phyloP scores from a whole-genome alignment of 768 basidiomycete genomes.

The Xerocomellus amylosporus region DNA sequence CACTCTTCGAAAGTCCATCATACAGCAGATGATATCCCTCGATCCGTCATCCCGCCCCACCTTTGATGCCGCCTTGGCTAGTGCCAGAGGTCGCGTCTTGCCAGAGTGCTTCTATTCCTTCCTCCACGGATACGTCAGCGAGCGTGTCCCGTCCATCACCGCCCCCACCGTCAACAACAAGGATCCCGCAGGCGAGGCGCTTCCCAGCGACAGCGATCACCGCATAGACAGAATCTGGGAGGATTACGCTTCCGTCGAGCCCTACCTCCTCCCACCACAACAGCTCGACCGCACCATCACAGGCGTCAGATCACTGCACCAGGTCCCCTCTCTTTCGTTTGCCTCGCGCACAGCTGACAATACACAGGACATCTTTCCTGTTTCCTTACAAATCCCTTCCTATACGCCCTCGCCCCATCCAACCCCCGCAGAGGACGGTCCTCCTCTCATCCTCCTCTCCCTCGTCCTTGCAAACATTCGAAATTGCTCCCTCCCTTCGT shows the following conservation, averaged over 20 bases:
- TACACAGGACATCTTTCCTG: constrained; percentile 70
- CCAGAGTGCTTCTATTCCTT: constrained; percentile 95
- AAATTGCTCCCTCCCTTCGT: constrained; percentile 81
- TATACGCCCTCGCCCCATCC: constrained; percentile 37
- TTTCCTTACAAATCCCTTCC: constrained; percentile 68
- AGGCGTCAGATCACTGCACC: too few relatives aligned
- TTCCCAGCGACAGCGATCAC: constrained; percentile 75
- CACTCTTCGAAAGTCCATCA: constrained; percentile 58
- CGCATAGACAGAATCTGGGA: constrained; percentile 81
- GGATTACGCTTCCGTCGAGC: constrained; percentile 81
- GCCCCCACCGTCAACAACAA: constrained; percentile 28
- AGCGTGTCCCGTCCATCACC: constrained; percentile 47
- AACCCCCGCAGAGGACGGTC: constrained; percentile 75
- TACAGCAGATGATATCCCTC: constrained; percentile 86
- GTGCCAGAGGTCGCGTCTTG: constrained; percentile 74
- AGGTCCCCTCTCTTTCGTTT: too few relatives aligned
- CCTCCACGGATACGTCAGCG: constrained; percentile 86
- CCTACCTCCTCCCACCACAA: constrained; percentile 65
- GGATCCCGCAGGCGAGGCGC: too few relatives aligned
- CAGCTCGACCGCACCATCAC: too few relatives aligned
- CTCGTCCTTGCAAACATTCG: constrained; percentile 86
- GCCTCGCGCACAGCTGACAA: too few relatives aligned
- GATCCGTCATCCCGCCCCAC: constrained; percentile 75
- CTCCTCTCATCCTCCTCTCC: constrained; percentile 84
- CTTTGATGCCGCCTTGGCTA: constrained; percentile 76